Base-by-base conservation (phyloP, 371 early-diverging fungal genomes). In the Mortierella sp. region DNA sequence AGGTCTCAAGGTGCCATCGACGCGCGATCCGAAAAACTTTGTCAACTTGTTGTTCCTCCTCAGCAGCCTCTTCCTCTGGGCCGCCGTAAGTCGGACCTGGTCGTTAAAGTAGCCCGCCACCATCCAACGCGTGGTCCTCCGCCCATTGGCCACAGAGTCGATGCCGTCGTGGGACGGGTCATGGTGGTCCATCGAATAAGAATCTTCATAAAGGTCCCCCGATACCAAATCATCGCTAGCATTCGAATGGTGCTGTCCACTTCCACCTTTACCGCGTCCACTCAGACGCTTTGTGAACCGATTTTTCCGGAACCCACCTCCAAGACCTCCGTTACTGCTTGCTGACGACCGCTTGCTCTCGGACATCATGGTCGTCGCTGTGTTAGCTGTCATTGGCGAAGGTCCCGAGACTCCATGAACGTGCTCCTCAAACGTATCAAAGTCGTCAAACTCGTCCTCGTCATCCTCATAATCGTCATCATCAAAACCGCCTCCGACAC, bases 61-160 rank as follows among this genome's bases (percentile, higher is more conserved):
- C 57, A 86, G 42, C 38, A 86, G 65, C 31, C 82, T 60, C 50
- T 80, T 82, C 48, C 80, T 73, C 79, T 86, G 87, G 1, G 87
- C 83, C 2, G 82, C 82, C 8, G 87, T 86, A 55, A 86, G 38
- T 19, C 87, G 87, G 73, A 82, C 79, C 38, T 86, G 78, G 48
- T 86, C 87, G 28, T 82, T 75, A 38, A 86, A 86, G 57, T 86
- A 86, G 5, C 87, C 87, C 0, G 82, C 87, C n/a, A 86, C 87
- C 87, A 86, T 86, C 87, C 87, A 86, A 3, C 87, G 82, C 0
- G 87, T 86, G 0, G 74, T 79, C 13, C 81, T 73, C 52, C 54
- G 60, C 0, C 82, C 85, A 48, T 77, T 84, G 28, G 81, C 81
- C 5, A 81, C 52, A 6, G 78, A 73, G 42, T 84, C 84, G 1